Percentiles rank a stretch among this genome's conserved stretches.
phyloP scores from a whole-genome alignment of 2,329 filamentous ascomycete genomes.

The Bisporella sp. region DNA sequence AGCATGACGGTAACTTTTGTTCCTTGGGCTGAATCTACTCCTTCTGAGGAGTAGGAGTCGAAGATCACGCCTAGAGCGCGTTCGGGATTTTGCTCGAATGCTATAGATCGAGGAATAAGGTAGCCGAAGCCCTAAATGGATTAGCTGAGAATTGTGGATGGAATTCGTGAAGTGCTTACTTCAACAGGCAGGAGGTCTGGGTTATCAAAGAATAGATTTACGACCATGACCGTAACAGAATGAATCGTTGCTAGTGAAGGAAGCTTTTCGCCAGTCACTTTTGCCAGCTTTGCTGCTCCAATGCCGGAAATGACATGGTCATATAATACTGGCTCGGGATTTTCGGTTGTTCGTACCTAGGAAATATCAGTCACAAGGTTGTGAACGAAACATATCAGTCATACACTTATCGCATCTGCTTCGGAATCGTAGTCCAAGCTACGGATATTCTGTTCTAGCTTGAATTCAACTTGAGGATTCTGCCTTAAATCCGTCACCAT shows the following conservation, averaged over 20 bases:
- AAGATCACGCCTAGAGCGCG: slow-evolving; percentile 87
- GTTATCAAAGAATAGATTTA: slow-evolving; percentile 78
- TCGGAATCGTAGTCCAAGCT: slow-evolving; percentile 35
- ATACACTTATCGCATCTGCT: slow-evolving; percentile 36
- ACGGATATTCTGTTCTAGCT: slow-evolving; percentile 40
- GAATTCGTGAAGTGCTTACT: too few relatives aligned
- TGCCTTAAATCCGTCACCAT: slow-evolving; percentile 42
- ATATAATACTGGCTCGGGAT: neutral
- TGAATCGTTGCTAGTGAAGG: slow-evolving; percentile 46
- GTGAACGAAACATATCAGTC: slow-evolving; percentile 3
- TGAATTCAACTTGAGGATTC: slow-evolving; percentile 54
- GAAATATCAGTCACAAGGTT: neutral
- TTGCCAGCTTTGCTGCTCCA: neutral
- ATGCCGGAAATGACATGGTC: slow-evolving; percentile 5
- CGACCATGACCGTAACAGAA: slow-evolving; percentile 79
- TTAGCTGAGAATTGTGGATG: neutral
- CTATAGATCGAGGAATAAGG: slow-evolving; percentile 71
- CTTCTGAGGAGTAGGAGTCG: slow-evolving; percentile 49
- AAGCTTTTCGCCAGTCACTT: slow-evolving; percentile 22
- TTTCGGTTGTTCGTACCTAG: slow-evolving; percentile 27
- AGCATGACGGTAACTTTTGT: slow-evolving; percentile 94
- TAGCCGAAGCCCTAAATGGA: slow-evolving; percentile 71
- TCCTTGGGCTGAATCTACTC: slow-evolving; percentile 50
- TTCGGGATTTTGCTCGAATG: slow-evolving; percentile 69
- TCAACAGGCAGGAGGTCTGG: slow-evolving; percentile 53